Percentiles rank a stretch among this genome's conserved stretches.
Conservation (phyloP, 2,329 filamentous ascomycete species). For the Esteya vermicola region DNA sequence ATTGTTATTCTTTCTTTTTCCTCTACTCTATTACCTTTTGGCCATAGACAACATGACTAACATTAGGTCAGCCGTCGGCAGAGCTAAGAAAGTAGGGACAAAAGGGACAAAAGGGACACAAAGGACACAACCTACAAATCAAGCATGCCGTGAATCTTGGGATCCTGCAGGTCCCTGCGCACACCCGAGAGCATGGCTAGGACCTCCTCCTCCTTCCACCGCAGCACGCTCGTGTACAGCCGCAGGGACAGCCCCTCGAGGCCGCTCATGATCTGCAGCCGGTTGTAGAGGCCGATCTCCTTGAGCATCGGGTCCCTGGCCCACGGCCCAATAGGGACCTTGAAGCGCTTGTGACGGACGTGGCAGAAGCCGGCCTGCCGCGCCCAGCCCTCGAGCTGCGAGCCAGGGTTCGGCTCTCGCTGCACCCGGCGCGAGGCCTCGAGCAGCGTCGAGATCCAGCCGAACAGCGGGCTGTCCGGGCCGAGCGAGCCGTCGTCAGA, state of each 20-base stretch:
- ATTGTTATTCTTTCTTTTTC: too few species aligned
- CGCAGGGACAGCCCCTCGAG: constrained; percentile 10
- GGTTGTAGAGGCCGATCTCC: constrained; percentile 14
- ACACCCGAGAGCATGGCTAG: constrained; percentile 8
- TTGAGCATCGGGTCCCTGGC: constrained; percentile 31
- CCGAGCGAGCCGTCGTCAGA: constrained; percentile 14
- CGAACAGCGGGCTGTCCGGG: not conserved
- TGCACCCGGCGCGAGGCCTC: constrained; percentile 10
- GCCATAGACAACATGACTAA: constrained; percentile 9
- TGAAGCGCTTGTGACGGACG: constrained; percentile 27
- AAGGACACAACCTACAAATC: too few species aligned
- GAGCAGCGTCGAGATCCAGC: constrained; percentile 7
- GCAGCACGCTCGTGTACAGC: constrained; percentile 13
- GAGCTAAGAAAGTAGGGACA: not conserved
- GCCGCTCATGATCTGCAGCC: constrained; percentile 8
- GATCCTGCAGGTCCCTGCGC: constrained; percentile 8
- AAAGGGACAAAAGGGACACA: too few species aligned
- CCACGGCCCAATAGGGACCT: constrained; percentile 32
- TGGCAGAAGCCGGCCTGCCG: constrained; percentile 34
- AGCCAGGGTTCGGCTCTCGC: constrained; percentile 11
- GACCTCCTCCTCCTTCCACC: constrained; percentile 10
- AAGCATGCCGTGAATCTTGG: constrained; percentile 10
- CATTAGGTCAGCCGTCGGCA: not conserved
- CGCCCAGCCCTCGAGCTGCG: constrained; percentile 23
- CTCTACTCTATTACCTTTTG: too few species aligned